Percentiles rank a stretch among this genome's conserved stretches.
These are phyloP conservation scores for Xylaria grammica DNA, from an alignment of 495 filamentous ascomycete genomes.

Conservation along the genomic window DNA sequence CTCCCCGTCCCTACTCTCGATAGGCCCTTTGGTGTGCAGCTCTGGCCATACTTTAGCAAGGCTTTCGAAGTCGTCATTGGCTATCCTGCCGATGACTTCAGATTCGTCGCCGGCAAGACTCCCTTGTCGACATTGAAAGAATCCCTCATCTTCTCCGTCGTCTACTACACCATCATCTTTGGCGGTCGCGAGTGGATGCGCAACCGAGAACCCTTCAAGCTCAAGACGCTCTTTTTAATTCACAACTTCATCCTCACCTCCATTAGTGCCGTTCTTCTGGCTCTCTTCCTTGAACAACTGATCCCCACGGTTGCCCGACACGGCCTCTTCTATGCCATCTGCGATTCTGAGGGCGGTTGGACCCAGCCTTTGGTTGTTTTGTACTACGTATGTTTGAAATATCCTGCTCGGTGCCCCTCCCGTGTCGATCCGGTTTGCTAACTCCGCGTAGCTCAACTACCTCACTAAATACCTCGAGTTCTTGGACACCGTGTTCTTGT, in stretches of 20 bases:
- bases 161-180: conserved; percentile 79
- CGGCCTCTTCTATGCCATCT: conserved; percentile 76
- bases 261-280: conserved; percentile 69
- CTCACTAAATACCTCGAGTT: conserved; percentile 84
- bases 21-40: conserved; percentile 84
- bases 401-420: background rate
- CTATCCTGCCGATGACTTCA: conserved; percentile 72
- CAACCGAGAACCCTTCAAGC: conserved; percentile 67
- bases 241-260: conserved; percentile 82
- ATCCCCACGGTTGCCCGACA: conserved; percentile 68
- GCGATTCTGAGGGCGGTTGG: conserved; percentile 74
- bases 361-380: conserved; percentile 74
- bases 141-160: conserved; percentile 64
- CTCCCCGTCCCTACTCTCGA: conserved; percentile 81
- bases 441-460: conserved; percentile 71
- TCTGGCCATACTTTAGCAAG: conserved; percentile 96
- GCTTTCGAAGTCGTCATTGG: conserved; percentile 75
- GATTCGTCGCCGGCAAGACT: conserved; percentile 68
- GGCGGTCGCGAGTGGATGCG: conserved; percentile 77
- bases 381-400: conserved; percentile 69
- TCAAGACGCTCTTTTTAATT: conserved; percentile 72
- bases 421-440: conserved; percentile 31
- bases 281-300: conserved; percentile 75
- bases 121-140: conserved; percentile 74
- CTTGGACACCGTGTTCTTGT: conserved; percentile 79